These are phyloP conservation scores for Daldinia loculata DNA, from an alignment of 495 filamentous ascomycete species.

Conservation along the genomic window DNA sequence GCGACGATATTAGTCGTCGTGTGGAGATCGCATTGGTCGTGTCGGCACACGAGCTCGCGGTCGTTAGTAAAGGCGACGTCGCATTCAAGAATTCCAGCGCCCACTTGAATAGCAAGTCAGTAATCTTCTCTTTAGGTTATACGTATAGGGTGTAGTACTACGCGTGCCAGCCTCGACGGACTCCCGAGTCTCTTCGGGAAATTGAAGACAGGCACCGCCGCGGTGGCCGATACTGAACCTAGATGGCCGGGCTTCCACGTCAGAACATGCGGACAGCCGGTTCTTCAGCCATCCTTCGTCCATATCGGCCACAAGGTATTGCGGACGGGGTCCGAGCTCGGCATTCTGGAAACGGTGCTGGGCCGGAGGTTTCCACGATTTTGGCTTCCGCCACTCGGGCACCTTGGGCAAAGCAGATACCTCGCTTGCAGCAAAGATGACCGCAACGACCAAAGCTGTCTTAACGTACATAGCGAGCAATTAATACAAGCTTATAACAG, in stretches of 20 bases:
- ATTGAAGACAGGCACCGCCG: conserved; percentile 65
- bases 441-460: conserved; percentile 20
- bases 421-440: conserved; percentile 37
- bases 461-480: conserved; percentile 31
- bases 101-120: conserved; percentile 46
- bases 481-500: background rate
- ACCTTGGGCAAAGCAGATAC: conserved; percentile 31
- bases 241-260: conserved; percentile 52
- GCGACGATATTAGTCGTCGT: conserved; percentile 70
- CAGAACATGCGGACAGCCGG: conserved; percentile 62
- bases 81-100: conserved; percentile 71
- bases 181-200: conserved; percentile 68
- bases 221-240: conserved; percentile 66
- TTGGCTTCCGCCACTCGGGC: conserved; percentile 9
- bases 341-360: conserved; percentile 48
- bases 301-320: conserved; percentile 68
- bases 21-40: conserved; percentile 70
- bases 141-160: conserved; percentile 26
- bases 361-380: conserved; percentile 17
- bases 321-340: conserved; percentile 65
- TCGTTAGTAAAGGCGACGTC: conserved; percentile 71
- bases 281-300: conserved; percentile 63
- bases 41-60: conserved; percentile 67
- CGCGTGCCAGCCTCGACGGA: conserved; percentile 61
- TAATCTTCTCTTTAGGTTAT: background rate